phyloP scores from a whole-genome alignment of 1,284 basidiomycete species.

The Leccinum pachyderme region DNA sequence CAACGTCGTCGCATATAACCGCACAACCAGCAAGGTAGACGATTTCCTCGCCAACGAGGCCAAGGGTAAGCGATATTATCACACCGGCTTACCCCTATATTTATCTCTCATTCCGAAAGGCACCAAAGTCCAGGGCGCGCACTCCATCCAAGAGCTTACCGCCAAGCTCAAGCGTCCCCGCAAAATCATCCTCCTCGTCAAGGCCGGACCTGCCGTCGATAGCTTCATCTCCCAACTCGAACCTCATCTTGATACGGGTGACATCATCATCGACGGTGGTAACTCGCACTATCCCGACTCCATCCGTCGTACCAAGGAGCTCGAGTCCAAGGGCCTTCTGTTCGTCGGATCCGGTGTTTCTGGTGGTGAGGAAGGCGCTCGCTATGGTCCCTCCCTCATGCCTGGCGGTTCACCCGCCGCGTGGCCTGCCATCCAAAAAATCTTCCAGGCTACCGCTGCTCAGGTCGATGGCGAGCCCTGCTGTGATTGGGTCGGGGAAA shows the following conservation, averaged over 20 bases:
- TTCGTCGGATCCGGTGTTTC: conserved; percentile 99
- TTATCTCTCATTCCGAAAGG: conserved; percentile 46
- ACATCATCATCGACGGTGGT: conserved; percentile 99
- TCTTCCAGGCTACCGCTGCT: conserved; percentile 98
- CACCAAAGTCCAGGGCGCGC: conserved; percentile 92
- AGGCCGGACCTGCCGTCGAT: conserved; percentile 79
- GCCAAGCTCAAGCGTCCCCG: conserved; percentile 80
- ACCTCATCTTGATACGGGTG: conserved; percentile 71
- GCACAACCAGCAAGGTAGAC: conserved; percentile 96
- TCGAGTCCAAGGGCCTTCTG: conserved; percentile 92
- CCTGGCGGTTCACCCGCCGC: conserved; percentile 94
- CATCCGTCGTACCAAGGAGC: conserved; percentile 90
- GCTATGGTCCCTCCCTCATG: conserved; percentile 98
- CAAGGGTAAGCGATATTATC: conserved; percentile 68
- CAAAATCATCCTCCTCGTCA: conserved; percentile 97
- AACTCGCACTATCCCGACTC: conserved; percentile 99
- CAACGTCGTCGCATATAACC: conserved; percentile 96
- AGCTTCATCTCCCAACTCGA: conserved; percentile 72
- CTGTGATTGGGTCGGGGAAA: conserved; percentile 99
- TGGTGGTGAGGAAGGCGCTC: conserved; percentile 99
- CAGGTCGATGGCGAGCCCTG: conserved; percentile 96
- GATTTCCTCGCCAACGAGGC: conserved; percentile 95
- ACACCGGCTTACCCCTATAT: conserved; percentile 12
- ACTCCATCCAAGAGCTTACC: conserved; percentile 87
- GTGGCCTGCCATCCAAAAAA: conserved; percentile 97